phyloP scores from a whole-genome alignment of 768 basidiomycete species.

The Mycena metata region DNA sequence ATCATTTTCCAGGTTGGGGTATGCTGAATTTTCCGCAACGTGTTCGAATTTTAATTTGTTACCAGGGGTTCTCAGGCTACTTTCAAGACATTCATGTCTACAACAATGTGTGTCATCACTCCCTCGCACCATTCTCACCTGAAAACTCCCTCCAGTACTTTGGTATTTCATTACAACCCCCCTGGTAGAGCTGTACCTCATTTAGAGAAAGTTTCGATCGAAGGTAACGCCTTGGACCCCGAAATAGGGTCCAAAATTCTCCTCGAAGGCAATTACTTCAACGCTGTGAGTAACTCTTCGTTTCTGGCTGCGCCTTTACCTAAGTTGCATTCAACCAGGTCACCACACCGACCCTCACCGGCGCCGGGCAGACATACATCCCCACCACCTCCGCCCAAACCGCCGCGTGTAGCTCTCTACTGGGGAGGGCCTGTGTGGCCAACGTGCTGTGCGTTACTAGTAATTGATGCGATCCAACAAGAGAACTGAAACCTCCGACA shows the following conservation, averaged over 20 bases:
- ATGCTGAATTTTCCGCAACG: neutral
- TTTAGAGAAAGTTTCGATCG: conserved; percentile 32
- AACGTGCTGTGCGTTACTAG: conserved; percentile 38
- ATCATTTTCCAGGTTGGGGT: conserved; percentile 15
- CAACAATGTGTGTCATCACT: conserved; percentile 34
- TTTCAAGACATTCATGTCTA: conserved; percentile 43
- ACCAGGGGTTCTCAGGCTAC: conserved; percentile 40
- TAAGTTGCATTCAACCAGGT: conserved; percentile 9
- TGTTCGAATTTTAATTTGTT: neutral
- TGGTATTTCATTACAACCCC: conserved; percentile 16
- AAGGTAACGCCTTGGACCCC: conserved; percentile 43
- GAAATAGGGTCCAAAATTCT: conserved; percentile 43
- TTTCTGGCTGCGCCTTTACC: neutral
- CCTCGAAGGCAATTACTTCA: conserved; percentile 46
- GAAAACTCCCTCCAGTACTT: conserved; percentile 11
- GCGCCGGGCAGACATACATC: conserved; percentile 40
- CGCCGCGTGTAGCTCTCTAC: conserved; percentile 36
- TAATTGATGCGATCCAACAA: too few relatives aligned
- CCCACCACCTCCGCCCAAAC: conserved; percentile 32
- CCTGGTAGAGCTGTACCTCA: neutral
- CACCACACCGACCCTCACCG: conserved; percentile 38
- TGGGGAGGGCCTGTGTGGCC: conserved; percentile 40
- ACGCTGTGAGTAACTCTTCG: conserved; percentile 28
- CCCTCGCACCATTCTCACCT: neutral
- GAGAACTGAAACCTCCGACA: neutral